Evolutionary conservation across 1,139 yeast genomes (phyloP), one percentile per base, ranked within the genome.

Genomic region (Saccharomyces hybrid): DNA sequence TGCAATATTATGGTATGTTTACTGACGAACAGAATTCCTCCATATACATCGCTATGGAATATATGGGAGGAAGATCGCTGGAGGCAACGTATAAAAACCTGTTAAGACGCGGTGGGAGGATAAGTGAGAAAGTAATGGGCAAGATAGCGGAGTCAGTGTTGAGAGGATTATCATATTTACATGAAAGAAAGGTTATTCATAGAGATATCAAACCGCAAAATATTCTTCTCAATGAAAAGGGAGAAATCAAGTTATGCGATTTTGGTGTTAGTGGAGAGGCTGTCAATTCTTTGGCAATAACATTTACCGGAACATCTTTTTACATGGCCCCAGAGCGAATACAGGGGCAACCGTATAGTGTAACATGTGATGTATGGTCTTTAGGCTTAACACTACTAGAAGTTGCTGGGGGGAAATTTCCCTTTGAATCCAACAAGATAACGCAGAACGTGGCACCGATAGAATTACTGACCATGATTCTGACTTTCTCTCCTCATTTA

Each of bases 261-360:
- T 93, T 93, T 74, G 99, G 99, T n/a, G 98, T 93, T 32, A 86
- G 95, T 64, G 98, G 99, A 9, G 96, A 89, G 66, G 96, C 93
- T 12, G 97, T 91, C 27, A 86, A 91, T 69, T 89, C 97, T 0
- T 75, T 91, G 52, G 98, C 97, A 1, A 88, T 96, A 0, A 93
- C 99, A 0, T 93, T 90, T 67, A 95, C 96, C 0, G 99, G 99
- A 0, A 93, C 99, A 0, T 91, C 95, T 24, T 91, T 88, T 69
- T 93, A 93, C 70, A 93, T 93, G 99, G 98, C 98, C 0, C 99
- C 99, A 0, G 99, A 93, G 70, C 78, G 98, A 64, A 90, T 93
- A 50, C 88, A 88, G 74, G 97, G 96, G 34, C 90, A 88, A 64
- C 93, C 96, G 1, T 93, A 93, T 66, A 86, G 96, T 7, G 96